Evolutionary conservation across 1,139 yeast species (phyloP).

Genomic region (Hansenula sp.): DNA sequence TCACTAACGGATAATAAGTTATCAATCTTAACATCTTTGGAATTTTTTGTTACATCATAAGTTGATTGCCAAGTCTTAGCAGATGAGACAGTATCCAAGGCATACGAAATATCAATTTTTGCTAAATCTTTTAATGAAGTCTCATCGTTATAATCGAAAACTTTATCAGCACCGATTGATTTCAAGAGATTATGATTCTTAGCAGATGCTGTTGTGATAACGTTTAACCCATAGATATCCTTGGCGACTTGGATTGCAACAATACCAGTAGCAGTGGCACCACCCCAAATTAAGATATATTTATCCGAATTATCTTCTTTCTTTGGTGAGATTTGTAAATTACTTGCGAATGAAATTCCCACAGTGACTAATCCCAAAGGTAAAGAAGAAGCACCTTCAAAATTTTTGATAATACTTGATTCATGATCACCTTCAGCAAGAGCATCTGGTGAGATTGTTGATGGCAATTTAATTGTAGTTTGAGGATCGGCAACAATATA

Average conservation of each 20-base stretch:
- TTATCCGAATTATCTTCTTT: conserved; percentile 19
- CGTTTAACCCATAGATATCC: conserved; percentile 45
- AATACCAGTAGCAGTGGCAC: conserved; percentile 44
- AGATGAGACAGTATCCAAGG: conserved; percentile 50
- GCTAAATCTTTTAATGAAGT: conserved; percentile 42
- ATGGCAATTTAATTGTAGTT: conserved; percentile 31
- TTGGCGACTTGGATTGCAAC: conserved; percentile 44
- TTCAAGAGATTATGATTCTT: conserved; percentile 40
- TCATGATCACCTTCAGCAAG: conserved; percentile 27
- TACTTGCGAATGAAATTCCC: conserved; percentile 25
- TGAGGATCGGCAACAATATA: conserved; percentile 41
- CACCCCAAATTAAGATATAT: conserved; percentile 55
- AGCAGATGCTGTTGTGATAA: conserved; percentile 48
- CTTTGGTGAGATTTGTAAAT: conserved; percentile 15
- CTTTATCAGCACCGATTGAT: conserved; percentile 54
- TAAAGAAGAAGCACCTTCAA: conserved; percentile 60
- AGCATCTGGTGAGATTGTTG: conserved; percentile 6
- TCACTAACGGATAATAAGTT: conserved; percentile 28
- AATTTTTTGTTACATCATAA: conserved; percentile 40
- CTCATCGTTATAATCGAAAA: conserved; percentile 56
- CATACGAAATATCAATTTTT: conserved; percentile 42
- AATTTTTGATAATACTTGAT: conserved; percentile 39
- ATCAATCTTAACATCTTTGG: conserved; percentile 32
- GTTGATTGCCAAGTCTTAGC: conserved; percentile 37
- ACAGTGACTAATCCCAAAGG: conserved; percentile 48